A percentile compares a stretch with the other conserved stretches of the same genome.
phyloP scores from a whole-genome alignment of 108 stramenopile genomes.

The Discostella pseudostelligera region DNA sequence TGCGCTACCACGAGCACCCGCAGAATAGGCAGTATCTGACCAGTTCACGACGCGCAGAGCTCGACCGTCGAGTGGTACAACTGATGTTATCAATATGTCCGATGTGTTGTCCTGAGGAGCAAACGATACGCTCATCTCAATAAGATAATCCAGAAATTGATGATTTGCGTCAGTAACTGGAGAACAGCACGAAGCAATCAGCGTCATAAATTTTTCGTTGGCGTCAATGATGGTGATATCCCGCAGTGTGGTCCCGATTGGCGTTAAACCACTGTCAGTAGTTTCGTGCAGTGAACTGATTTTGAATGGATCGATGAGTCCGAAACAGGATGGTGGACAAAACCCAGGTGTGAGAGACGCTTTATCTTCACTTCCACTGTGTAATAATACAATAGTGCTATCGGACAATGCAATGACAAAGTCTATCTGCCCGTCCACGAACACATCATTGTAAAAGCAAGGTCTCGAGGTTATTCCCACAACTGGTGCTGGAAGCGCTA shows the following conservation, averaged over 20 bases:
- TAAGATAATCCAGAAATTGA: conserved; percentile 38
- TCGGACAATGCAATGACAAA: conserved; percentile 44
- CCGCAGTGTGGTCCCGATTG: conserved; percentile 19
- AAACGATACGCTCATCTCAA: conserved; percentile 53
- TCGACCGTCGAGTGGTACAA: conserved; percentile 48
- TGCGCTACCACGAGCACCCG: conserved; percentile 41
- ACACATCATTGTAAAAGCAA: conserved; percentile 26
- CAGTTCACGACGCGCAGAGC: conserved; percentile 70
- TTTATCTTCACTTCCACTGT: not conserved
- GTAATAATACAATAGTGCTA: conserved; percentile 42
- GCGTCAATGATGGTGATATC: conserved; percentile 42
- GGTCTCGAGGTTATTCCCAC: conserved; percentile 44
- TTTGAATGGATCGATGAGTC: conserved; percentile 17
- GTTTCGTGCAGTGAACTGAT: conserved; percentile 5
- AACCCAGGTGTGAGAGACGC: conserved; percentile 26
- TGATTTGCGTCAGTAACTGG: conserved; percentile 7
- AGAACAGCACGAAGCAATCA: conserved; percentile 25
- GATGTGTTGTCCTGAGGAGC: conserved; percentile 1
- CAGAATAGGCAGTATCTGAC: conserved; percentile 46
- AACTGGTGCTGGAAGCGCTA: conserved; percentile 54
- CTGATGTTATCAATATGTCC: conserved; percentile 36
- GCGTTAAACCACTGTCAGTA: not conserved
- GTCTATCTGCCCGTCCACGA: conserved; percentile 13
- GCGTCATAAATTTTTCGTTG: conserved; percentile 27
- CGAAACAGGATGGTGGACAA: conserved; percentile 27